Evolutionary conservation across 192 early-diverging fungal species (phyloP).

Genomic region (Backusella sp.): DNA sequence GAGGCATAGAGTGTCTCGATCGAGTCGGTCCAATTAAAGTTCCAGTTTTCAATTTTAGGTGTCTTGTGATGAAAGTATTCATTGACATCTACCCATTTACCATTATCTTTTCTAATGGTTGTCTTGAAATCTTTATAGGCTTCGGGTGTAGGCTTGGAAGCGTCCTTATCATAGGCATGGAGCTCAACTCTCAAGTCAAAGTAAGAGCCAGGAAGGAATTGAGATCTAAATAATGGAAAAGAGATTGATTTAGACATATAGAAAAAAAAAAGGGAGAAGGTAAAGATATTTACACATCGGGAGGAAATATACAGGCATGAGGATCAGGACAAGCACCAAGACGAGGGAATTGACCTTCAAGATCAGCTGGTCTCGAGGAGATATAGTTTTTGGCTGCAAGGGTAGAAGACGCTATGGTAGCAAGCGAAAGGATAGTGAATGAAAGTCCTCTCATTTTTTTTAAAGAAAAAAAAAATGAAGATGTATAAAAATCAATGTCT

Average conservation of each 20-base stretch:
- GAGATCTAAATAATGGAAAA: slow-evolving; percentile 31
- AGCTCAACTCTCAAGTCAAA: slow-evolving; percentile 66
- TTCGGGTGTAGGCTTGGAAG: slow-evolving; percentile 36
- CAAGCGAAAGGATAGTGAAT: slow-evolving; percentile 17
- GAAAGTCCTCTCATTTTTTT: slow-evolving; percentile 14
- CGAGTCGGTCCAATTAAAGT: slow-evolving; percentile 49
- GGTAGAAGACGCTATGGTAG: not conserved
- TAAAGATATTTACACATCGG: slow-evolving; percentile 37
- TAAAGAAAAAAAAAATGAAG: not conserved
- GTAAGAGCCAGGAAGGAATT: slow-evolving; percentile 54
- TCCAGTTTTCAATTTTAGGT: slow-evolving; percentile 43
- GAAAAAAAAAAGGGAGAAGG: not conserved
- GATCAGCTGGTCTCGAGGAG: slow-evolving; percentile 23
- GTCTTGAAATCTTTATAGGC: slow-evolving; percentile 41
- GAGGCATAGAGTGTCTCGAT: slow-evolving; percentile 39
- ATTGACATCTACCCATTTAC: slow-evolving; percentile 39
- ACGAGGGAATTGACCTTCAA: slow-evolving; percentile 46
- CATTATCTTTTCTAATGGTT: slow-evolving; percentile 40
- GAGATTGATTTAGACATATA: not conserved
- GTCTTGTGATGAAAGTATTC: slow-evolving; percentile 38
- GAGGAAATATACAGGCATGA: slow-evolving; percentile 48
- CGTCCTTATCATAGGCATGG: slow-evolving; percentile 48
- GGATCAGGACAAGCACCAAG: slow-evolving; percentile 46
- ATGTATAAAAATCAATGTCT: not conserved
- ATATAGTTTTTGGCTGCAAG: slow-evolving; percentile 3